These are phyloP conservation scores for Cyberlindnera veronae DNA, from an alignment of 805 yeast species.

Conservation along the genomic window DNA sequence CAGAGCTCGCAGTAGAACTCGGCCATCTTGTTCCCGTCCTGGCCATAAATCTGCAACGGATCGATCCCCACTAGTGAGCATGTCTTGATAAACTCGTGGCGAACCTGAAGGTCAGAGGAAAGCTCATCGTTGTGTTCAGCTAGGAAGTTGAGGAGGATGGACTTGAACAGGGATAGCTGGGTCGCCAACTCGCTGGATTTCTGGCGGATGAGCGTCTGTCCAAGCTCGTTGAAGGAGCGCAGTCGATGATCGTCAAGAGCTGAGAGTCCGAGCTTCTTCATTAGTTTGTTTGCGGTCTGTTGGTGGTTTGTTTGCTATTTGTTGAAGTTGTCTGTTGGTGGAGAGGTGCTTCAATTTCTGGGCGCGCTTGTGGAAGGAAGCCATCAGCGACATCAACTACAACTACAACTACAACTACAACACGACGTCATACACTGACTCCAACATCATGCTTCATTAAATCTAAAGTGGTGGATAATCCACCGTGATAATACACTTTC, in stretches of 20 bases:
- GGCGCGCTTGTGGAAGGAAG: too few relatives aligned
- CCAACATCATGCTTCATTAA: background rate
- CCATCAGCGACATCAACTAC: too few relatives aligned
- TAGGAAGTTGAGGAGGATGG: conserved; percentile 73
- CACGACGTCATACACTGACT: background rate
- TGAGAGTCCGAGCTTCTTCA: conserved; percentile 45
- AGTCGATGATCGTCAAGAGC: conserved; percentile 37
- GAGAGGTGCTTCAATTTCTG: too few relatives aligned
- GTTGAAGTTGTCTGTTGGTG: too few relatives aligned
- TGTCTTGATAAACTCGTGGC: conserved; percentile 70
- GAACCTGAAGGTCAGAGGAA: conserved; percentile 55
- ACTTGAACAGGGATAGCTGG: conserved; percentile 74
- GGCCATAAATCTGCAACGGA: conserved; percentile 48
- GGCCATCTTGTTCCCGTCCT: conserved; percentile 28
- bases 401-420: too few relatives aligned
- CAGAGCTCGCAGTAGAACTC: conserved; percentile 68
- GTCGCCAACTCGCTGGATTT: conserved; percentile 62
- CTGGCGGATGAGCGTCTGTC: conserved; percentile 33
- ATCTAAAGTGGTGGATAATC: too few relatives aligned
- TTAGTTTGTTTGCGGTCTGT: conserved; percentile 8
- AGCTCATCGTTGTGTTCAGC: conserved; percentile 68
- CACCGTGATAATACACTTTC: too few relatives aligned
- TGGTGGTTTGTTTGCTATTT: background rate
- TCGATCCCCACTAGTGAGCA: conserved; percentile 83
- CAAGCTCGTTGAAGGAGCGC: conserved; percentile 19